A percentile compares a stretch with the other conserved stretches of the same genome.
These are phyloP conservation scores for Wickerhamiella spandovensis DNA, from an alignment of 805 yeast genomes.

Conservation along the genomic window DNA sequence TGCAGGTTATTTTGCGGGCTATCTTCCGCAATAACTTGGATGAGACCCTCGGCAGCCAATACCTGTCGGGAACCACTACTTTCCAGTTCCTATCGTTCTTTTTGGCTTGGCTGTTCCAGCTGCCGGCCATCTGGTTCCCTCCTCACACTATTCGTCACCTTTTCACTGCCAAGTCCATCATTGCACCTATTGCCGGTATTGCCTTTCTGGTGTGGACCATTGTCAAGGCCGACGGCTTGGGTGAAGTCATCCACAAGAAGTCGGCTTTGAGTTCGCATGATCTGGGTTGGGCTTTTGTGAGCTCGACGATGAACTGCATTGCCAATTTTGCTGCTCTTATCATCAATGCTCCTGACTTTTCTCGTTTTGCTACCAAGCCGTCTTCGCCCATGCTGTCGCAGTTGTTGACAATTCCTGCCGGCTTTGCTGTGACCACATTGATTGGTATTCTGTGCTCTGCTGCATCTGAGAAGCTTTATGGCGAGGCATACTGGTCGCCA, in stretches of 20 bases:
- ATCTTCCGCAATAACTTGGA: slow-evolving; percentile 35
- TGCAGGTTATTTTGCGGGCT: slow-evolving; percentile 60
- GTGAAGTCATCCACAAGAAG: slow-evolving; percentile 50
- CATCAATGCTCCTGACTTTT: slow-evolving; percentile 78
- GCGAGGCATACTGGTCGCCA: slow-evolving; percentile 71
- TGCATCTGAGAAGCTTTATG: slow-evolving; percentile 55
- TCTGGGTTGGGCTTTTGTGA: slow-evolving; percentile 73
- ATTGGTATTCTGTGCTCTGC: slow-evolving; percentile 79
- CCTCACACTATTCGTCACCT: slow-evolving; percentile 76
- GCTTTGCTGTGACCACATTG: slow-evolving; percentile 68
- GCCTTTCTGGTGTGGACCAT: slow-evolving; percentile 76
- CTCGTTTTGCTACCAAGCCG: slow-evolving; percentile 53
- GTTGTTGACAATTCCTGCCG: slow-evolving; percentile 51
- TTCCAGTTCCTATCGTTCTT: slow-evolving; percentile 65
- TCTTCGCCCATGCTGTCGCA: slow-evolving; percentile 30
- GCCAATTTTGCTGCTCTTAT: slow-evolving; percentile 85
- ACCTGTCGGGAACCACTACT: slow-evolving; percentile 48
- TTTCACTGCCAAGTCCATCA: slow-evolving; percentile 66
- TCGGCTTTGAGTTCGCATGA: slow-evolving; percentile 41
- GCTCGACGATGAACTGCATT: slow-evolving; percentile 63
- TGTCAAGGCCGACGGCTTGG: slow-evolving; percentile 66
- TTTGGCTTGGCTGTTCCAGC: slow-evolving; percentile 64
- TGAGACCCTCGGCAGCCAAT: slow-evolving; percentile 29
- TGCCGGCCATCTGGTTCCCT: slow-evolving; percentile 69
- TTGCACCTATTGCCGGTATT: slow-evolving; percentile 74